Evolutionary conservation across 768 basidiomycete genomes (phyloP).

Genomic region (Hortiboletus flavorubellus): DNA sequence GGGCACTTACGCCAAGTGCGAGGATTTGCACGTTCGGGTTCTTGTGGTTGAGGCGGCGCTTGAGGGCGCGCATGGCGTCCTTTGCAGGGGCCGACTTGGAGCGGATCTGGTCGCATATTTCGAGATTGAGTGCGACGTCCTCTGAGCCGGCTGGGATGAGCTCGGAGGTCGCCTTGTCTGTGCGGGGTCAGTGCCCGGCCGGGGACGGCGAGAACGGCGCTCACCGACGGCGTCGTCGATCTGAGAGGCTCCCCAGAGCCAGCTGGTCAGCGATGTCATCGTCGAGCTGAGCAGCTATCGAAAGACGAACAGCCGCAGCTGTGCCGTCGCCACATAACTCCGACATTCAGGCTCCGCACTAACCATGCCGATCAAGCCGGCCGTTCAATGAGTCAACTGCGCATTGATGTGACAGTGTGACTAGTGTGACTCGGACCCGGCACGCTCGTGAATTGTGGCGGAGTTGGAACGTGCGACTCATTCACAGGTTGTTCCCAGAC

Average conservation of each 20-base stretch:
- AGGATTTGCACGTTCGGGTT: slow-evolving; percentile 94
- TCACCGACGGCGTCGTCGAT: slow-evolving; percentile 80
- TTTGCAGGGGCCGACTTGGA: slow-evolving; percentile 84
- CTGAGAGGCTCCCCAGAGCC: slow-evolving; percentile 81
- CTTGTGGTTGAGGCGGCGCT: slow-evolving; percentile 84
- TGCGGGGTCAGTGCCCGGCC: background rate
- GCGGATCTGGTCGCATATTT: slow-evolving; percentile 95
- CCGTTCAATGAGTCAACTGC: too few species aligned
- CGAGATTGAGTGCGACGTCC: slow-evolving; percentile 90
- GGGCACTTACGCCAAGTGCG: slow-evolving; percentile 68
- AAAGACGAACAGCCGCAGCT: slow-evolving; percentile 10
- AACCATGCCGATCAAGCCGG: slow-evolving; percentile 9
- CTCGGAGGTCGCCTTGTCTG: slow-evolving; percentile 95
- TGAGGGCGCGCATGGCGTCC: slow-evolving; percentile 85
- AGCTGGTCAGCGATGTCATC: slow-evolving; percentile 62
- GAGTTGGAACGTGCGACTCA: slow-evolving; percentile 31
- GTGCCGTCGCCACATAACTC: slow-evolving; percentile 13
- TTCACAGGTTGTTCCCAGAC: slow-evolving; percentile 35
- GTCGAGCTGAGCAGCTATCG: background rate
- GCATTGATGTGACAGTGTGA: slow-evolving; percentile 10
- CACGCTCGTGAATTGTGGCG: slow-evolving; percentile 27
- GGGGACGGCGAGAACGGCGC: slow-evolving; percentile 20
- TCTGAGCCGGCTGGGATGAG: slow-evolving; percentile 77
- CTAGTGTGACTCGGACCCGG: slow-evolving; percentile 22
- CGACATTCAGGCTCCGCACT: slow-evolving; percentile 22